Evolutionary conservation across 2,329 filamentous ascomycete genomes (phyloP).

Genomic region (Exserohilum rostratum): DNA sequence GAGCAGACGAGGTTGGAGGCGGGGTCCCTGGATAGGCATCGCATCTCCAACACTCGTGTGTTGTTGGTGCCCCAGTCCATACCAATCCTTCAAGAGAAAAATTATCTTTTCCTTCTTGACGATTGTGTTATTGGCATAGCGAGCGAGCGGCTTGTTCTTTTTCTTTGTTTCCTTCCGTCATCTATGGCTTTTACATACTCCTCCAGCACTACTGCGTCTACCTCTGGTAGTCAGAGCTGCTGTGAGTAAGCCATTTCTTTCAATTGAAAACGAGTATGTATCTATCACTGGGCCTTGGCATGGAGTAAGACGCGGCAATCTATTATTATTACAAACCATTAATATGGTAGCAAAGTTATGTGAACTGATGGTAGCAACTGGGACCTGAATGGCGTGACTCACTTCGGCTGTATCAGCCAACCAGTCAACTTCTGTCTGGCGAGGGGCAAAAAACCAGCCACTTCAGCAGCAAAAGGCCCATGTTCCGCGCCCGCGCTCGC

Average conservation of each 20-base stretch:
- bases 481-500: too few species aligned
- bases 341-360: not conserved
- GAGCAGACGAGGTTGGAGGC: not conserved
- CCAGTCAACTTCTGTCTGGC: not conserved
- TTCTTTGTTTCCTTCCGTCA: not conserved
- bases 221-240: conserved; percentile 1
- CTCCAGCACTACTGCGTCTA: conserved; percentile 5
- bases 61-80: conserved; percentile 9
- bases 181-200: conserved; percentile 12
- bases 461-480: too few species aligned
- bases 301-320: conserved; percentile 6
- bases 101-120: conserved; percentile 29
- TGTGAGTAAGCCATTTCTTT: conserved; percentile 15
- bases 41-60: conserved; percentile 15
- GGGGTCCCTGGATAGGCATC: conserved; percentile 10
- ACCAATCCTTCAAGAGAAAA: conserved; percentile 8
- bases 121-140: conserved; percentile 50
- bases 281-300: conserved; percentile 13
- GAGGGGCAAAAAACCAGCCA: not conserved
- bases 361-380: not conserved
- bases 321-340: conserved; percentile 10
- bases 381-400: not conserved
- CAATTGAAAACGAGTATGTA: conserved; percentile 18
- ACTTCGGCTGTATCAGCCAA: not conserved
- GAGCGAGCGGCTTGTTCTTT: conserved; percentile 26